Conservation (phyloP, 2,329 filamentous ascomycete species). For the Colletotrichum karsti region DNA sequence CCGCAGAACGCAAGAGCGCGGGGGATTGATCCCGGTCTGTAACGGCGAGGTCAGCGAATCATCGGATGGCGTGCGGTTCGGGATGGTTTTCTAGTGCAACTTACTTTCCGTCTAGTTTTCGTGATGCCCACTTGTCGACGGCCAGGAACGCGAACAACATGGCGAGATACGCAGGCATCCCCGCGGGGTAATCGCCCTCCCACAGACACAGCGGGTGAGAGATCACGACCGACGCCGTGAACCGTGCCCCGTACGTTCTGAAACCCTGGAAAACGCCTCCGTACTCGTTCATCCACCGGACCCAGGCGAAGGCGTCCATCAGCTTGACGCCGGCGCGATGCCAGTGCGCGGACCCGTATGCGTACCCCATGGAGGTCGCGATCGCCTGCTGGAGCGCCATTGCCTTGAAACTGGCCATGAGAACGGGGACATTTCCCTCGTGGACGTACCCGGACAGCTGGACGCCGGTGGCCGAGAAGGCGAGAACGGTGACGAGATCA, state of each 20-base stretch:
- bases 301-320: slow-evolving; percentile 6
- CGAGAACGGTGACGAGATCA: not conserved
- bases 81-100: slow-evolving; percentile 12
- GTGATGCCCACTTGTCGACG: slow-evolving; percentile 27
- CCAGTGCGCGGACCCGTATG: slow-evolving; percentile 11
- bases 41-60: slow-evolving; percentile 14
- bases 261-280: slow-evolving; percentile 1
- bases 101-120: slow-evolving; percentile 27
- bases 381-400: slow-evolving; percentile 1
- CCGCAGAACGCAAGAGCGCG: slow-evolving; percentile 19
- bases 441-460: not conserved
- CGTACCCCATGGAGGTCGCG: slow-evolving; percentile 7
- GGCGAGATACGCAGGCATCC: slow-evolving; percentile 10
- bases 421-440: not conserved
- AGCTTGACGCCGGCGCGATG: slow-evolving; percentile 14
- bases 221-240: not conserved
- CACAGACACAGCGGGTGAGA: slow-evolving; percentile 10
- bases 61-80: slow-evolving; percentile 2
- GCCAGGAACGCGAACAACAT: slow-evolving; percentile 1
- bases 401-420: not conserved
- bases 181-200: slow-evolving; percentile 26
- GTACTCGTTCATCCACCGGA: not conserved
- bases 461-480: not conserved
- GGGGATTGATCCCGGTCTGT: slow-evolving; percentile 22
- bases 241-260: not conserved